Evolutionary conservation across 345 rosid genomes (phyloP), one percentile per base, ranked within the genome.

Genomic region (Lepidium aucheri): DNA sequence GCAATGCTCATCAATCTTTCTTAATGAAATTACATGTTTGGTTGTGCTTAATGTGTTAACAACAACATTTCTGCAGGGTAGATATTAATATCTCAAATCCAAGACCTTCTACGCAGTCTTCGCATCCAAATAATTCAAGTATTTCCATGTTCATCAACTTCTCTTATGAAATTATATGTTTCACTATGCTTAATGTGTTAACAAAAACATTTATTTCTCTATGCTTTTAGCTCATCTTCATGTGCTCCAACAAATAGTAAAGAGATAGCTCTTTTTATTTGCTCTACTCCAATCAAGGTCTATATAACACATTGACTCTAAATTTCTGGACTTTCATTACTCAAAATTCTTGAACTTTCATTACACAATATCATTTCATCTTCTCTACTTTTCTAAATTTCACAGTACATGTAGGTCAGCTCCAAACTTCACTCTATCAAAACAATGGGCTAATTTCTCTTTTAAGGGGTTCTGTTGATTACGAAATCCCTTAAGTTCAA

Each of bases 261-360:
- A 68, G 76, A 79, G 36, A 78, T 83, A 81, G 42, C 55, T 39
- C 97, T 92, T 0, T 85, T 64, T 36, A 71, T 90, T 18, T 90
- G 97, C 80, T 63, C 92, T 8, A 85, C 95, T 46, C 92, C 95
- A 12, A 80, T 90, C 41, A 90, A 87, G 97, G 95, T 86, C 20
- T 33, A 62, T 5, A 0, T 35, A 7, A 11, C 4, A 7, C 12
- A 8, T 28, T 38, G 1, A 24, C 3, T 45, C 28, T n/a, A n/a
- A n/a, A n/a, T n/a, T n/a, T n/a, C n/a, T n/a, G n/a, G n/a, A n/a
- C n/a, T n/a, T n/a, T n/a, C n/a, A n/a, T n/a, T n/a, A n/a, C n/a
- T n/a, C n/a, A n/a, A n/a, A n/a, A n/a, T n/a, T n/a, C n/a, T n/a
- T n/a, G n/a, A 1, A 34, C 14, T 54, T 6, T 44, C 24, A 5